These are phyloP conservation scores for Colletotrichum siamense DNA, from an alignment of 2,329 filamentous ascomycete species.

Conservation along the genomic window DNA sequence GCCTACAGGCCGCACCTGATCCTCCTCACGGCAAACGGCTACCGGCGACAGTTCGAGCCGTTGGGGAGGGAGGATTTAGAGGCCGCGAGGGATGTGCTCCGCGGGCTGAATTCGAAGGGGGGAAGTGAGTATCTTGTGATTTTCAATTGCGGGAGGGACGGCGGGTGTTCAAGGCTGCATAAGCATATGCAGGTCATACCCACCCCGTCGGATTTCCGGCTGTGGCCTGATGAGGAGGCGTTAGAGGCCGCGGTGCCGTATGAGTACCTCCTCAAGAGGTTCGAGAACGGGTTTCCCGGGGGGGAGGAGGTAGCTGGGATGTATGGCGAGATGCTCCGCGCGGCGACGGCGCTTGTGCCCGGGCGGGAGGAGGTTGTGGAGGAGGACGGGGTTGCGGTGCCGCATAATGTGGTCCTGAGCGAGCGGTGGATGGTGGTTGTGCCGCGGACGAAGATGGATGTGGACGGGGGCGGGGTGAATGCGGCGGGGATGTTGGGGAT, in stretches of 20 bases:
- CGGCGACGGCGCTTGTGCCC: constrained; percentile 20
- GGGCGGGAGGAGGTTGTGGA: neutral
- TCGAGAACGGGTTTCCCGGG: constrained; percentile 15
- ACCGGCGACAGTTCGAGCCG: constrained; percentile 48
- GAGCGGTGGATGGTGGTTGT: constrained; percentile 51
- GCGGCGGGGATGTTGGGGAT: constrained; percentile 53
- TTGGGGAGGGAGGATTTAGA: constrained; percentile 43
- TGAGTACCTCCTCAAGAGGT: constrained; percentile 35
- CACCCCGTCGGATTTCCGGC: constrained; percentile 29
- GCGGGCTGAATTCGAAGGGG: neutral
- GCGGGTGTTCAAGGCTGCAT: constrained; percentile 51
- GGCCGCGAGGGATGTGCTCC: constrained; percentile 29
- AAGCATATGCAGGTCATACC: constrained; percentile 55
- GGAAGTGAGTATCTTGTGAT: constrained; percentile 40
- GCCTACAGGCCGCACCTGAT: constrained; percentile 53
- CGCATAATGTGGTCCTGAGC: constrained; percentile 53
- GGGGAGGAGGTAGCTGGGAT: constrained; percentile 19
- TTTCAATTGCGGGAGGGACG: constrained; percentile 50
- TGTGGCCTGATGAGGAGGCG: constrained; percentile 26
- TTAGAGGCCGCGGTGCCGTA: constrained; percentile 35
- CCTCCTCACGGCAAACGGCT: constrained; percentile 51
- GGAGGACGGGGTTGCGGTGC: constrained; percentile 24
- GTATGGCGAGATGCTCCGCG: constrained; percentile 31
- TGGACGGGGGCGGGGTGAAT: constrained; percentile 45
- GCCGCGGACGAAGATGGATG: constrained; percentile 40